A percentile compares a stretch with the other conserved stretches of the same genome.
Conservation (phyloP, 106 monocot species). For the Phalaenopsis aphrodite region DNA sequence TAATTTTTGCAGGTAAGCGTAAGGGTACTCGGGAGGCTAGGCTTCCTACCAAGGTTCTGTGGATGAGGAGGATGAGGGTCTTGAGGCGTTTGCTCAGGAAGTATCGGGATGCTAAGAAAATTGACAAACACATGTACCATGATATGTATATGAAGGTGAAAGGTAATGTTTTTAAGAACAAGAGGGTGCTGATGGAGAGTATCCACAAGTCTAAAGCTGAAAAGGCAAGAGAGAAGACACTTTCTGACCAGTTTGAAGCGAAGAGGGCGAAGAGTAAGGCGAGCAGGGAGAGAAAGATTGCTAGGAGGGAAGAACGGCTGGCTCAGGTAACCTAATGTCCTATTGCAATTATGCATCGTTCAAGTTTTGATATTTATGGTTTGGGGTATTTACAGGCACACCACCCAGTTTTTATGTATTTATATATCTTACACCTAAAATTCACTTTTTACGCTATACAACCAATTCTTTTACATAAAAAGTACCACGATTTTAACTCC, state of each 20-base stretch:
- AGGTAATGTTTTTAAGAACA: constrained; percentile 43
- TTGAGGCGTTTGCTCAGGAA: constrained; percentile 32
- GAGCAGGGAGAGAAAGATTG: constrained; percentile 32
- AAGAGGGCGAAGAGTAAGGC: constrained; percentile 39
- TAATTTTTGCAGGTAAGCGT: constrained; percentile 26
- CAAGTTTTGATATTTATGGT: background rate
- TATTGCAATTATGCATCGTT: background rate
- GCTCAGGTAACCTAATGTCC: constrained; percentile 24
- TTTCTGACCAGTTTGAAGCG: constrained; percentile 37
- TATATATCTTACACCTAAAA: too few species aligned
- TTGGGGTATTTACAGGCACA: background rate
- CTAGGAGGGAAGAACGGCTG: constrained; percentile 22
- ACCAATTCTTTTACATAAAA: too few species aligned
- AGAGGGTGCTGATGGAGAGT: constrained; percentile 39
- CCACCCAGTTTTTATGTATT: too few species aligned
- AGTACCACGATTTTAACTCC: too few species aligned
- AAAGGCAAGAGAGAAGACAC: constrained; percentile 33
- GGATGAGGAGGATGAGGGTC: constrained; percentile 48
- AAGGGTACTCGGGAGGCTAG: constrained; percentile 56
- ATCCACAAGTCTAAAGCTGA: constrained; percentile 39
- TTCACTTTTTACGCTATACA: too few species aligned
- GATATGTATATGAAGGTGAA: constrained; percentile 46
- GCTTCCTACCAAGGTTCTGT: constrained; percentile 47
- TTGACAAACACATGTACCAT: constrained; percentile 43
- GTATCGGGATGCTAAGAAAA: constrained; percentile 31